A percentile compares a stretch with the other conserved stretches of the same genome.
Evolutionary conservation across 2,329 filamentous ascomycete genomes (phyloP).

Genomic region (Cladorrhinum sp.): DNA sequence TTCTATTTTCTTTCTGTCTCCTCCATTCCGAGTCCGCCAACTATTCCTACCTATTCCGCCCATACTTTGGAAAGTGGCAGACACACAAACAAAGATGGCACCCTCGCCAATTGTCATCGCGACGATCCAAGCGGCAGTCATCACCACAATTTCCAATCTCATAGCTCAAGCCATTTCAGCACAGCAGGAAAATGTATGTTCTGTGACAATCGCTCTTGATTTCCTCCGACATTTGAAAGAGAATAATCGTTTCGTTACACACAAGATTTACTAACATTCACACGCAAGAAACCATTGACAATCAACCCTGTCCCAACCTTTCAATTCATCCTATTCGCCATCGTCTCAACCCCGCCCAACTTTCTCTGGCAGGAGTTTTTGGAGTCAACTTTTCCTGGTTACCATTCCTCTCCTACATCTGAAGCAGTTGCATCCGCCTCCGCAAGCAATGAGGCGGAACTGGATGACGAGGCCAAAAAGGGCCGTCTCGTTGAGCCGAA

Average conservation of each 20-base stretch:
- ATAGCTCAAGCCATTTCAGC: conserved; percentile 69
- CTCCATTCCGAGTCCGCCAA: no score
- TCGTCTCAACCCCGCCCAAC: conserved; percentile 76
- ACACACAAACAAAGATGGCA: conserved; percentile 30
- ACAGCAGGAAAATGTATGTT: conserved; percentile 56
- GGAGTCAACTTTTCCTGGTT: conserved; percentile 70
- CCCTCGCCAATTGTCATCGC: conserved; percentile 54
- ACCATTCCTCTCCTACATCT: conserved; percentile 43
- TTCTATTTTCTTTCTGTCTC: background rate
- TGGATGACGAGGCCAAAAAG: conserved; percentile 35
- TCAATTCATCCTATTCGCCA: conserved; percentile 72
- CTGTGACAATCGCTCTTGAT: background rate
- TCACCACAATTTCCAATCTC: conserved; percentile 67
- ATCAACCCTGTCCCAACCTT: conserved; percentile 67
- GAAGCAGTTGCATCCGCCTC: conserved; percentile 41
- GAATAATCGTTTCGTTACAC: background rate
- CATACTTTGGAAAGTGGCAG: background rate
- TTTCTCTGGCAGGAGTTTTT: conserved; percentile 80
- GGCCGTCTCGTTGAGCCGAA: conserved; percentile 46
- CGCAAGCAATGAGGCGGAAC: conserved; percentile 41
- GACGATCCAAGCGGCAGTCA: conserved; percentile 62
- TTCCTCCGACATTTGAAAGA: conserved; percentile 1
- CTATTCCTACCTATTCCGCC: no score
- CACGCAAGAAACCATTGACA: conserved; percentile 51
- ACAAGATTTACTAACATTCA: background rate